phyloP scores from a whole-genome alignment of 139 green algal genomes.

The Volvox africanus region DNA sequence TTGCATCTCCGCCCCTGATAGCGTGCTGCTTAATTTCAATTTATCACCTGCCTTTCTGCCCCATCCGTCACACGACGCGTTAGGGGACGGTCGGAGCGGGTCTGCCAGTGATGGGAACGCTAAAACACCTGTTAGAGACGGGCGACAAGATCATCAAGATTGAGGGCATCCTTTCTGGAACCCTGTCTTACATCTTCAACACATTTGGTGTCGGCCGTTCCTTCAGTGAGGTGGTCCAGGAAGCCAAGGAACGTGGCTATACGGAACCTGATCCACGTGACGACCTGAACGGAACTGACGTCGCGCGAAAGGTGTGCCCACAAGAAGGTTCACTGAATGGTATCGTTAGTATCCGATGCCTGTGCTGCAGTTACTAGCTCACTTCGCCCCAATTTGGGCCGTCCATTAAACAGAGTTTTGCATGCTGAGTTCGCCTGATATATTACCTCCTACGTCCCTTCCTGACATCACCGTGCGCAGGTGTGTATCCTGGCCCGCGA shows the following conservation, averaged over 20 bases:
- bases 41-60: not conserved
- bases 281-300: constrained; percentile 94
- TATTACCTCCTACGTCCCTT: not conserved
- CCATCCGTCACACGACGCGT: not conserved
- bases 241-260: constrained; percentile 90
- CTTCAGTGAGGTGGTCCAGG: constrained; percentile 86
- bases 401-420: too few relatives aligned
- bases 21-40: too few relatives aligned
- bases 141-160: constrained; percentile 90
- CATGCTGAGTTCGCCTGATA: too few relatives aligned
- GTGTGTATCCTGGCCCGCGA: constrained; percentile 88
- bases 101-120: constrained; percentile 94
- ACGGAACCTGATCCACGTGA: constrained; percentile 98
- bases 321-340: too few relatives aligned
- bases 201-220: constrained; percentile 67
- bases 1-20: not conserved
- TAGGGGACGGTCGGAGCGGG: constrained; percentile 93
- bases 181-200: constrained; percentile 99
- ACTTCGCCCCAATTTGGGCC: too few relatives aligned
- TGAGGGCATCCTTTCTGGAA: constrained; percentile 96
- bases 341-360: too few relatives aligned
- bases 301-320: constrained; percentile 89
- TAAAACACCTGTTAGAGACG: constrained; percentile 89
- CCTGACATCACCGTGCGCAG: not conserved
- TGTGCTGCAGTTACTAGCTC: too few relatives aligned